These are phyloP conservation scores for Graphilbum fragrans DNA, from an alignment of 2,329 filamentous ascomycete species.

Conservation along the genomic window DNA sequence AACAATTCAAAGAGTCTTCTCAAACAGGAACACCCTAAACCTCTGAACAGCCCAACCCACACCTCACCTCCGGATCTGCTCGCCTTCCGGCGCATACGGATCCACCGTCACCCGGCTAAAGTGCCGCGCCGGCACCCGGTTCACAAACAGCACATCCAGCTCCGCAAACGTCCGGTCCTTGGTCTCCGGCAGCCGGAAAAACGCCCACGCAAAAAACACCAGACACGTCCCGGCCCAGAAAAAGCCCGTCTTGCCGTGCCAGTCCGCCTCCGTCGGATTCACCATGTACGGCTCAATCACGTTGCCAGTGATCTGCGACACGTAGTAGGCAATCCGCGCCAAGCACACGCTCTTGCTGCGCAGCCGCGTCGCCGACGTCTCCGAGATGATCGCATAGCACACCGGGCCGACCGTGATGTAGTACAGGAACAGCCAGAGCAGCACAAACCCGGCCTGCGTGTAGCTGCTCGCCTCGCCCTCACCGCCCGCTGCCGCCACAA, in stretches of 20 bases:
- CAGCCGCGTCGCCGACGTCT: slow-evolving; percentile 69
- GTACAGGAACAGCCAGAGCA: slow-evolving; percentile 71
- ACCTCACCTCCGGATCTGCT: too few species aligned
- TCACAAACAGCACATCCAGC: slow-evolving; percentile 41
- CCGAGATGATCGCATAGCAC: slow-evolving; percentile 77
- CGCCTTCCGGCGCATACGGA: too few species aligned
- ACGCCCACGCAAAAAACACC: slow-evolving; percentile 34
- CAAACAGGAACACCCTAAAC: too few species aligned
- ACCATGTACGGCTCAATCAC: too few species aligned
- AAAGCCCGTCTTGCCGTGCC: slow-evolving; percentile 33
- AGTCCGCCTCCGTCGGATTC: too few species aligned
- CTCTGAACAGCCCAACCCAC: too few species aligned
- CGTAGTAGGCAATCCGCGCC: slow-evolving; percentile 9
- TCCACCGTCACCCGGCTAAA: too few species aligned
- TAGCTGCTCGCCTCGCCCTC: slow-evolving; percentile 55
- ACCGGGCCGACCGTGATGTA: slow-evolving; percentile 82
- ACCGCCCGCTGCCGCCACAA: slow-evolving; percentile 50
- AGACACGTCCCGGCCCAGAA: slow-evolving; percentile 34
- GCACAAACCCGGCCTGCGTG: slow-evolving; percentile 77
- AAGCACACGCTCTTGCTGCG: slow-evolving; percentile 66
- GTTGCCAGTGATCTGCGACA: too few species aligned
- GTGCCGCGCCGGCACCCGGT: slow-evolving; percentile 24
- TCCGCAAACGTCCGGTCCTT: slow-evolving; percentile 40
- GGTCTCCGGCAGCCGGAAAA: slow-evolving; percentile 40
- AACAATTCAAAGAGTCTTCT: too few species aligned